Conservation (phyloP, 2,329 filamentous ascomycete genomes). For the Stachybotrys elegans region DNA sequence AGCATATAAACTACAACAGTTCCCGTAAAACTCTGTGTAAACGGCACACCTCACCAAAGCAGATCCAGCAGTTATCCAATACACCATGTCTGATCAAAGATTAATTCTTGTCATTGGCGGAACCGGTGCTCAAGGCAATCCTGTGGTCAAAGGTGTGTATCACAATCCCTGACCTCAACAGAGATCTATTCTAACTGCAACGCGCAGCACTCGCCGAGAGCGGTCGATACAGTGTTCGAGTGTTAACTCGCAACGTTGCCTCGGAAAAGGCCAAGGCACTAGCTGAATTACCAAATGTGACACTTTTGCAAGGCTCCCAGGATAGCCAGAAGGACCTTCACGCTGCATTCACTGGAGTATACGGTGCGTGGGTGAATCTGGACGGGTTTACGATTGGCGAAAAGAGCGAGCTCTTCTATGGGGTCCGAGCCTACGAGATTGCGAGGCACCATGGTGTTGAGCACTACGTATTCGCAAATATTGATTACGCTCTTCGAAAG, state of each 20-base stretch:
- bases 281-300: conserved; percentile 12
- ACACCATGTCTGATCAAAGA: too few relatives aligned
- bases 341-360: conserved; percentile 11
- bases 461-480: conserved; percentile 14
- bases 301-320: conserved; percentile 6
- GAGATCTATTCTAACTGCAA: too few relatives aligned
- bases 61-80: too few relatives aligned
- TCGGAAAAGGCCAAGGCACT: conserved; percentile 19
- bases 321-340: conserved; percentile 10
- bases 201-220: conserved; percentile 14
- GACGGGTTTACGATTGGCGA: conserved; percentile 19
- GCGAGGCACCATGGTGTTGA: conserved; percentile 10
- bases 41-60: too few relatives aligned
- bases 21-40: too few relatives aligned
- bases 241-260: conserved; percentile 30
- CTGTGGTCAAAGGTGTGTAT: too few relatives aligned
- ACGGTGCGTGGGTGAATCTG: conserved; percentile 15
- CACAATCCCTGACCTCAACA: too few relatives aligned
- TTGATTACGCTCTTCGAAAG: conserved; percentile 10
- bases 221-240: conserved; percentile 24
- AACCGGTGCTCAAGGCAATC: background rate
- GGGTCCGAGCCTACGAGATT: conserved; percentile 16
- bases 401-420: conserved; percentile 17
- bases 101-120: background rate
- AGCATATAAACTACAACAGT: too few relatives aligned